Evolutionary conservation across 2,329 filamentous ascomycete species (phyloP).

Genomic region (Aspergillus fumigatus): DNA sequence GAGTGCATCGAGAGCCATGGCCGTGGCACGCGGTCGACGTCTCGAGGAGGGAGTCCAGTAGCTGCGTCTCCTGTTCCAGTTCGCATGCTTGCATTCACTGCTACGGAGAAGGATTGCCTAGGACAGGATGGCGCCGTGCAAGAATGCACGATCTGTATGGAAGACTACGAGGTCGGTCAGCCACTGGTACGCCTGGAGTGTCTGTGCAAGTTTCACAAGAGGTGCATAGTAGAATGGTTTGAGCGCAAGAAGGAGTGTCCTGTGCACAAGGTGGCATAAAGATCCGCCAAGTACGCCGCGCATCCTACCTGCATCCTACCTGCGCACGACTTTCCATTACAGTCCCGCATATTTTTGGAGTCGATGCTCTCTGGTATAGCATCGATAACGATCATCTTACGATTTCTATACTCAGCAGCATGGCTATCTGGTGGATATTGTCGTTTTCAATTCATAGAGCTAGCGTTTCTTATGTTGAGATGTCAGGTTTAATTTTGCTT

Average conservation of each 20-base stretch:
- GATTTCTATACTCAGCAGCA: background rate
- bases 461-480: background rate
- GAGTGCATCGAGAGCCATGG: conserved; percentile 40
- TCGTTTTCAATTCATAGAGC: background rate
- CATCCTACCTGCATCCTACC: background rate
- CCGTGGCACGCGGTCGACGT: conserved; percentile 16
- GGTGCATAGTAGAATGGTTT: conserved; percentile 60
- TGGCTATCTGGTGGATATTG: background rate
- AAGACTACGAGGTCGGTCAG: conserved; percentile 59
- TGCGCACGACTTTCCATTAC: background rate
- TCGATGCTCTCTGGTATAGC: background rate
- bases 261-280: conserved; percentile 49
- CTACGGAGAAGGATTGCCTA: conserved; percentile 61
- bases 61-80: conserved; percentile 22
- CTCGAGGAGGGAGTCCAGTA: conserved; percentile 15
- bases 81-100: conserved; percentile 47
- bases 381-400: background rate
- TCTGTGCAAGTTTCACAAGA: conserved; percentile 60
- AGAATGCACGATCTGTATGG: conserved; percentile 62
- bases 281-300: background rate
- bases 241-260: conserved; percentile 56
- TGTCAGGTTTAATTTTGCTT: background rate
- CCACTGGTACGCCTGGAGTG: conserved; percentile 58
- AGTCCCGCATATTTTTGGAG: background rate
- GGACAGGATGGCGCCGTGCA: conserved; percentile 49